phyloP scores from a whole-genome alignment of 106 monocot genomes.

The Vanilla planifolia region DNA sequence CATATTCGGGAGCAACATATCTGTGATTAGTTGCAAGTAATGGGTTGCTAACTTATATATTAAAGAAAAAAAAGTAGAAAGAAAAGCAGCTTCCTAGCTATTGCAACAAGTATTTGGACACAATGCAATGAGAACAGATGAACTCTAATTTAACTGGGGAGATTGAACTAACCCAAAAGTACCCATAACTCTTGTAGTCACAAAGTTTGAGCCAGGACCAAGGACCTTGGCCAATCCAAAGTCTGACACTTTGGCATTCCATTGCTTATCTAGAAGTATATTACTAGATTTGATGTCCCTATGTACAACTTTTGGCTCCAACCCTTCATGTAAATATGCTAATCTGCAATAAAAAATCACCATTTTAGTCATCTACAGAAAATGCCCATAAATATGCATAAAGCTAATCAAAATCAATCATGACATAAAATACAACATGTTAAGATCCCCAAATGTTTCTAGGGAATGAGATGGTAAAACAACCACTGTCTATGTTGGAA shows the following conservation, averaged over 20 bases:
- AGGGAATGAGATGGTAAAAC: no score
- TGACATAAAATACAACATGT: no score
- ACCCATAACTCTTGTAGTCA: constrained; percentile 92
- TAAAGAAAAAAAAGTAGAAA: neutral
- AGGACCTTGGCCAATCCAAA: constrained; percentile 93
- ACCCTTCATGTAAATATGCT: constrained; percentile 88
- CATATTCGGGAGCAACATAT: constrained; percentile 97
- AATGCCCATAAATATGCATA: no score
- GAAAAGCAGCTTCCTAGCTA: neutral
- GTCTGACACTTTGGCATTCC: constrained; percentile 92
- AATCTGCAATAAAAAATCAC: constrained; percentile 42
- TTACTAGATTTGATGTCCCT: constrained; percentile 95
- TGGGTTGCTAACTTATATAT: neutral
- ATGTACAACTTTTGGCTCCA: constrained; percentile 96
- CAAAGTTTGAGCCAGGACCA: constrained; percentile 70
- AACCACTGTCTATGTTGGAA: no score
- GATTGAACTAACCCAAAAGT: constrained; percentile 71
- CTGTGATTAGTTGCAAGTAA: constrained; percentile 17
- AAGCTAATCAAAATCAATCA: no score
- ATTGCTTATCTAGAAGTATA: constrained; percentile 81
- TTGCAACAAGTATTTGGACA: neutral
- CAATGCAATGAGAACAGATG: neutral
- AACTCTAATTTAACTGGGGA: neutral
- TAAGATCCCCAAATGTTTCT: no score
- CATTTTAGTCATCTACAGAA: neutral